These are phyloP conservation scores for sweet orange (Citrus sinensis) DNA, from an alignment of 345 rosid species.

Conservation along the genomic window DNA sequence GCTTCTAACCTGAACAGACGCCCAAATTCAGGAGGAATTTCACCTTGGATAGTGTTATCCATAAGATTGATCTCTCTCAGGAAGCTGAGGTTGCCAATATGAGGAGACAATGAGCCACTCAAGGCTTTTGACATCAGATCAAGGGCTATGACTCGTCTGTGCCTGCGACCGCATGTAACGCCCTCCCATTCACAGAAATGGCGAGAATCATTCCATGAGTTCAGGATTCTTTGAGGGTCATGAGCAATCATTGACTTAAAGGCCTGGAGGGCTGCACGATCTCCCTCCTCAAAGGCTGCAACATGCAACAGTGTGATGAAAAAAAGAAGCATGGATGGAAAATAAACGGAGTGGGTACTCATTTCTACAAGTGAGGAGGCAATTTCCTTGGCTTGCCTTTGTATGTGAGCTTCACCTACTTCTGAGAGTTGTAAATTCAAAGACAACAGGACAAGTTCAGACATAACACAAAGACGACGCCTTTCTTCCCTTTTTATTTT, in stretches of 20 bases:
- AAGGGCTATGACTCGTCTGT: slow-evolving; percentile 19
- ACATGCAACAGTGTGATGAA: too few species aligned
- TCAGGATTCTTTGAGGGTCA: slow-evolving; percentile 1
- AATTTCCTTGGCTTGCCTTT: not conserved
- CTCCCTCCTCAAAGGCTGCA: not conserved
- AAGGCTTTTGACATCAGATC: slow-evolving; percentile 8
- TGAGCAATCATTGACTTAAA: not conserved
- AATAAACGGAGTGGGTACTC: too few species aligned
- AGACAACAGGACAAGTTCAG: too few species aligned
- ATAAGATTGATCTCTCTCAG: too few species aligned
- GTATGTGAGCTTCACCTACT: too few species aligned
- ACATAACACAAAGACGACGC: too few species aligned
- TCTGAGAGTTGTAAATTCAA: too few species aligned
- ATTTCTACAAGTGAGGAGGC: too few species aligned
- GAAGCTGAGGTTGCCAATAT: too few species aligned
- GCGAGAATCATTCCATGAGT: slow-evolving; percentile 26
- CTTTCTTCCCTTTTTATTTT: too few species aligned
- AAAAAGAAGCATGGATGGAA: too few species aligned
- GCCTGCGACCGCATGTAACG: slow-evolving; percentile 21
- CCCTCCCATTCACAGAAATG: slow-evolving; percentile 28
- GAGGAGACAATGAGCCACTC: slow-evolving; percentile 5
- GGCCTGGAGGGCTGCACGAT: not conserved
- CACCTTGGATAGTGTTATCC: too few species aligned
- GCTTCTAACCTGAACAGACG: not conserved
- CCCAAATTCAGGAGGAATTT: not conserved